Percentiles rank a stretch among this genome's conserved stretches.
Conservation (phyloP, 441 rosid genomes). For the Gossypium davidsonii region DNA sequence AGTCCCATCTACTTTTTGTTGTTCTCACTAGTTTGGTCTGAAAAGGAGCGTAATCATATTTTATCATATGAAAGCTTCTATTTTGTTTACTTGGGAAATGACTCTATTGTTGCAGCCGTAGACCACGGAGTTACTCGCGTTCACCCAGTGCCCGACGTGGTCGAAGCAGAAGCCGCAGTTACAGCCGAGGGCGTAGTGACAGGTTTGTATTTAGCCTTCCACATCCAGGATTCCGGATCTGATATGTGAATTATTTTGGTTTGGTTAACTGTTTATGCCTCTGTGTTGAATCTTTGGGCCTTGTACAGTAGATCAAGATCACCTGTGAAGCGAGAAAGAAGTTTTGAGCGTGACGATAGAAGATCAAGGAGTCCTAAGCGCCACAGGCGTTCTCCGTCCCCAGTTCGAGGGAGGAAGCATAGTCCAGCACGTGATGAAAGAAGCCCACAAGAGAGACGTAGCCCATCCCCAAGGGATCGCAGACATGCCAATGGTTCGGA, state of each 20-base stretch:
- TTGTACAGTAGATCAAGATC: slow-evolving; percentile 48
- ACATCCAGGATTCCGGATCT: neutral
- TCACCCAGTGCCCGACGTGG: slow-evolving; percentile 59
- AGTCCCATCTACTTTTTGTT: neutral
- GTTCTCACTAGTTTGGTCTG: neutral
- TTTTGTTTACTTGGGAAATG: neutral
- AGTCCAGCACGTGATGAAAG: slow-evolving; percentile 27
- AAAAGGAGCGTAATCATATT: neutral
- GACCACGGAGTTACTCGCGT: slow-evolving; percentile 47
- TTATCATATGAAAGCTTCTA: neutral
- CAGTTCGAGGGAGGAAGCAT: slow-evolving; percentile 38
- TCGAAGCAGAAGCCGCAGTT: slow-evolving; percentile 67
- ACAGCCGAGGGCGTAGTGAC: slow-evolving; percentile 55
- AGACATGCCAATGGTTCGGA: slow-evolving; percentile 30
- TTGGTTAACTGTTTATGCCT: neutral
- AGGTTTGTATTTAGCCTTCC: slow-evolving; percentile 26
- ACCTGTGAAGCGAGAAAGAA: slow-evolving; percentile 47
- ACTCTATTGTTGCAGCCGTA: slow-evolving; percentile 21
- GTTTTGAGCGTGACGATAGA: slow-evolving; percentile 30
- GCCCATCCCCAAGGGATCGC: slow-evolving; percentile 36
- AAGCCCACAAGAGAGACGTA: slow-evolving; percentile 35
- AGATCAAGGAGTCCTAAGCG: slow-evolving; percentile 52
- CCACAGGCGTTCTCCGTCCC: slow-evolving; percentile 34
- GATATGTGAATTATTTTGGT: neutral
- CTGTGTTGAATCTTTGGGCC: neutral